Percentiles rank a stretch among this genome's conserved stretches.
phyloP scores from a whole-genome alignment of 306 rosid species.

The Fragaria iinumae region DNA sequence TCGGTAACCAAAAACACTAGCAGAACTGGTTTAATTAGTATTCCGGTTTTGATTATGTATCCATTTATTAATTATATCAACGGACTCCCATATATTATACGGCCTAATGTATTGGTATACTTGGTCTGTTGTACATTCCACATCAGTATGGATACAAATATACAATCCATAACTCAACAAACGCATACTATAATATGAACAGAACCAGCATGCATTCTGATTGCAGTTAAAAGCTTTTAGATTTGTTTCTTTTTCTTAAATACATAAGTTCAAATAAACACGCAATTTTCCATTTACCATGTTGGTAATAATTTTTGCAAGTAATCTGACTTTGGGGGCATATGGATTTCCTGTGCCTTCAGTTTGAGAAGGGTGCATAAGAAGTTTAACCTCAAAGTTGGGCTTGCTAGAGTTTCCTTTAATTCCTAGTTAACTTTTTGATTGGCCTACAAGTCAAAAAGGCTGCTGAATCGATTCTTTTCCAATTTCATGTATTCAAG shows the following conservation, averaged over 20 bases:
- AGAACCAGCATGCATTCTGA: background rate
- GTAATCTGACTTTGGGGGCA: constrained; percentile 7
- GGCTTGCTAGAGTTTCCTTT: constrained; percentile 22
- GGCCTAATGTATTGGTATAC: background rate
- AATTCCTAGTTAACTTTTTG: constrained; percentile 7
- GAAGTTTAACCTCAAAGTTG: constrained; percentile 14
- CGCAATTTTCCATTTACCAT: background rate
- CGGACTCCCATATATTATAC: background rate
- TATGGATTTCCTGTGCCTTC: constrained; percentile 9
- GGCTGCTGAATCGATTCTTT: constrained; percentile 22
- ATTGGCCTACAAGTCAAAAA: constrained; percentile 8
- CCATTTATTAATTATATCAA: background rate
- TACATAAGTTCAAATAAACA: background rate
- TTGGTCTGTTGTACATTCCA: background rate
- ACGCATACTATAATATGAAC: background rate
- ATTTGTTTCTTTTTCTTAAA: background rate
- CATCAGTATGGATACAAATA: background rate
- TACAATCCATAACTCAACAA: background rate
- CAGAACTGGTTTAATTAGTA: background rate
- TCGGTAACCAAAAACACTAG: too few relatives aligned
- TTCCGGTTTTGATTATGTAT: background rate
- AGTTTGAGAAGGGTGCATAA: constrained; percentile 10
- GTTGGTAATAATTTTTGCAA: background rate
- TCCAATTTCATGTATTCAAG: constrained; percentile 10
- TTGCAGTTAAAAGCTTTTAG: background rate